phyloP scores from a whole-genome alignment of 1,284 basidiomycete species.

The Phellopilus nigrolimitatus region DNA sequence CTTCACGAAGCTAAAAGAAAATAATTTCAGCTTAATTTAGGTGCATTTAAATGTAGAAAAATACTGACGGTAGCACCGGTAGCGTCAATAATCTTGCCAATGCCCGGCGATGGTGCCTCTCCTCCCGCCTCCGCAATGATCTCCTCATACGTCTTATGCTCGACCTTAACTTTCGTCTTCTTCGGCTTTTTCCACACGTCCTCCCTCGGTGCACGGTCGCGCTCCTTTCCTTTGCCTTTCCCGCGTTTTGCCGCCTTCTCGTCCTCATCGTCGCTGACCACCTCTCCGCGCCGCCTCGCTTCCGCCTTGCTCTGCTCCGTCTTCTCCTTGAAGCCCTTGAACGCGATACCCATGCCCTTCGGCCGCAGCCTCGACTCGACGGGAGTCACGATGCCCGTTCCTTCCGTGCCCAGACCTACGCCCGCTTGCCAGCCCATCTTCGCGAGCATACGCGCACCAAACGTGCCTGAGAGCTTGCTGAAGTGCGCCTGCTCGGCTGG shows the following conservation, averaged over 20 bases:
- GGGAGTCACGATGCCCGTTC: conserved; percentile 85
- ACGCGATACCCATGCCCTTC: conserved; percentile 81
- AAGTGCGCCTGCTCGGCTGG: conserved; percentile 74
- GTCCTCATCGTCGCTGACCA: conserved; percentile 72
- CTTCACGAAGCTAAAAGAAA: conserved; percentile 61
- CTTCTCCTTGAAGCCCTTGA: conserved; percentile 81
- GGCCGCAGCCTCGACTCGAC: conserved; percentile 83
- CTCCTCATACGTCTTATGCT: conserved; percentile 95
- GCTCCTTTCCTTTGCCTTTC: conserved; percentile 43
- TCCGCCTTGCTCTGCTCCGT: conserved; percentile 86
- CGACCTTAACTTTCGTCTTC: conserved; percentile 78
- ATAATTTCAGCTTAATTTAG: conserved; percentile 16
- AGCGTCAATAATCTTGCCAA: conserved; percentile 92
- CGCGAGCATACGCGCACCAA: conserved; percentile 84
- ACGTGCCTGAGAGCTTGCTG: conserved; percentile 65
- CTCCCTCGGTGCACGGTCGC: conserved; percentile 51
- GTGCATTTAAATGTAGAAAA: conserved; percentile 15
- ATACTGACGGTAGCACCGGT: conserved; percentile 78
- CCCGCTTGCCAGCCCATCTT: conserved; percentile 94
- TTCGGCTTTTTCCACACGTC: conserved; percentile 80
- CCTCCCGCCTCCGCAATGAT: conserved; percentile 81
- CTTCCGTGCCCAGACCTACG: conserved; percentile 73
- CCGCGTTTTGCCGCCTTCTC: conserved; percentile 41
- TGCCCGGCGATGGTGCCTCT: conserved; percentile 45
- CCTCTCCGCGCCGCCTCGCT: conserved; percentile 69